phyloP scores from a whole-genome alignment of 2,329 filamentous ascomycete genomes.

The Coniella lustricola region DNA sequence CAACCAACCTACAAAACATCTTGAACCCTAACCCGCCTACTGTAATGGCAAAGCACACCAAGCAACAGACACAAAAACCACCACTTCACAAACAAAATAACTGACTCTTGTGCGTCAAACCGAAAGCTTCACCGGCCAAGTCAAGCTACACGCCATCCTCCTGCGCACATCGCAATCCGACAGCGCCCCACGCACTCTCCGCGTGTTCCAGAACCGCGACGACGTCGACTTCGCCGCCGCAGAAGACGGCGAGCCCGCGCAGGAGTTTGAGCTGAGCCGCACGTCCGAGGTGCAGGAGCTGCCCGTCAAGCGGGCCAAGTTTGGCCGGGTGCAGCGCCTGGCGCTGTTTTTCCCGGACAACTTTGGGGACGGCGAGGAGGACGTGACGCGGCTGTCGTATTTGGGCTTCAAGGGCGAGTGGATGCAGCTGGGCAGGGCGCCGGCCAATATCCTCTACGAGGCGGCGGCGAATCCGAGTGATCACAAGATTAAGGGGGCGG shows the following conservation, averaged over 20 bases:
- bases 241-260: constrained; percentile 61
- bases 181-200: constrained; percentile 73
- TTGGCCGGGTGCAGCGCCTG: constrained; percentile 76
- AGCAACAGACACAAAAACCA: too few relatives aligned
- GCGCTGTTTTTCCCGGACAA: constrained; percentile 90
- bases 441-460: constrained; percentile 85
- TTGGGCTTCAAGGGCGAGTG: constrained; percentile 92
- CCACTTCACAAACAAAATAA: neutral
- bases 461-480: constrained; percentile 86
- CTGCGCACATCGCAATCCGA: constrained; percentile 68
- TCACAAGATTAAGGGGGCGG: constrained; percentile 61
- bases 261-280: constrained; percentile 70
- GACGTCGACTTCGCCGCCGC: constrained; percentile 79
- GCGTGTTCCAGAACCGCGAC: constrained; percentile 80
- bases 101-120: too few relatives aligned
- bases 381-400: constrained; percentile 73
- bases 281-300: constrained; percentile 81
- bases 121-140: constrained; percentile 78
- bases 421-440: constrained; percentile 77
- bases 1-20: too few relatives aligned
- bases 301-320: constrained; percentile 78
- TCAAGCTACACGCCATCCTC: constrained; percentile 85
- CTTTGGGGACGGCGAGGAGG: constrained; percentile 72
- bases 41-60: too few relatives aligned
- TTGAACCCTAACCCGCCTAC: too few relatives aligned